A percentile compares a stretch with the other conserved stretches of the same genome.
phyloP scores from a whole-genome alignment of 73 alveolate genomes.

The Urostyla sp. region DNA sequence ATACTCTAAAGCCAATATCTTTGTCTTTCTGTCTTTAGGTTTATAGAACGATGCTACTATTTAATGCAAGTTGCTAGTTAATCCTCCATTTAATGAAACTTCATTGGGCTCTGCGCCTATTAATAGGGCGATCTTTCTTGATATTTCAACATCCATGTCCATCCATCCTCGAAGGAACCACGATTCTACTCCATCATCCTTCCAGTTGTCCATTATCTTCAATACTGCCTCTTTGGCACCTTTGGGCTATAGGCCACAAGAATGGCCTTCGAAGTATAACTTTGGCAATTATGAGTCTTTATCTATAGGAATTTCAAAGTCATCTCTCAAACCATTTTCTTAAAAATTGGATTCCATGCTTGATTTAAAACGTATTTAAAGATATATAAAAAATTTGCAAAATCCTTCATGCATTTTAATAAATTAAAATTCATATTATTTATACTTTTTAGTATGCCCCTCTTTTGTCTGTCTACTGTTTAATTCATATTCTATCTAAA shows the following conservation, averaged over 20 bases:
- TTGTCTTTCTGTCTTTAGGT: constrained; percentile 36
- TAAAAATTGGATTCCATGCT: no score
- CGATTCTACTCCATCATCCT: constrained; percentile 15
- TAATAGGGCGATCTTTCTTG: constrained; percentile 2
- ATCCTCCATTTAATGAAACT: constrained; percentile 2
- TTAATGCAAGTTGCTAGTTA: constrained; percentile 40
- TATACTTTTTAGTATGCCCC: background rate
- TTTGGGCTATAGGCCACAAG: constrained; percentile 42
- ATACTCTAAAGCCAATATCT: constrained; percentile 9
- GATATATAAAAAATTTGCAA: no score
- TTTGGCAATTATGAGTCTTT: background rate
- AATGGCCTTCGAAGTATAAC: constrained; percentile 31
- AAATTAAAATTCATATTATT: background rate
- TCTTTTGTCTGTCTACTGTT: background rate
- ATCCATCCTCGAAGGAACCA: constrained; percentile 31
- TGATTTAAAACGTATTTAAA: no score
- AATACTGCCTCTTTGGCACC: background rate
- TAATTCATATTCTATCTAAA: no score
- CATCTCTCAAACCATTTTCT: constrained; percentile 42
- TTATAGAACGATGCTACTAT: constrained; percentile 31
- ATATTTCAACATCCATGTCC: background rate
- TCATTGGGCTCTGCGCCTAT: constrained; percentile 29
- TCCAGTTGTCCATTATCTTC: constrained; percentile 29
- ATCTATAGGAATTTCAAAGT: background rate
- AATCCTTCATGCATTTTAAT: background rate